phyloP scores from a whole-genome alignment of 768 basidiomycete species.

The Clitopilus passeckerianus region DNA sequence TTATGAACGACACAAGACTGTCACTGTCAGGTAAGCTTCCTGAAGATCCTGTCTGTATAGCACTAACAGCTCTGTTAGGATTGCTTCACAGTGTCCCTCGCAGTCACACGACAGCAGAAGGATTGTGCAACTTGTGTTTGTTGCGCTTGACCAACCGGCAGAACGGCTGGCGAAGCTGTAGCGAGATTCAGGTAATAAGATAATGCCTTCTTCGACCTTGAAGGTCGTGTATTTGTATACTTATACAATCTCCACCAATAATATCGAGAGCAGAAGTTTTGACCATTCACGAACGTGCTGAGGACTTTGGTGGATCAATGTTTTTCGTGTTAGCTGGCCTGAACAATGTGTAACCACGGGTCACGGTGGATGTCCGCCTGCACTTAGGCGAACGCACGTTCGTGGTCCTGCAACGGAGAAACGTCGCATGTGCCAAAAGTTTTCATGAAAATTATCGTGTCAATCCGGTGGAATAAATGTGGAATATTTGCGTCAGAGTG shows the following conservation, averaged over 20 bases:
- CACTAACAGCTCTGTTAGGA: constrained; percentile 18
- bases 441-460: neutral
- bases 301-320: neutral
- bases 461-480: too few relatives aligned
- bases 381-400: neutral
- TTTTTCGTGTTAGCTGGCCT: too few relatives aligned
- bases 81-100: constrained; percentile 34
- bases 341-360: too few relatives aligned
- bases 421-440: neutral
- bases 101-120: constrained; percentile 36
- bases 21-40: constrained; percentile 41
- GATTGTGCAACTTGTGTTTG: constrained; percentile 43
- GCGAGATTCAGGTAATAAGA: neutral
- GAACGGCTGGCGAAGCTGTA: constrained; percentile 20
- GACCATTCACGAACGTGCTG: neutral
- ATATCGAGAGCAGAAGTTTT: neutral
- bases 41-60: neutral
- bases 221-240: neutral
- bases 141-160: constrained; percentile 39
- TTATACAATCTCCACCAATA: neutral
- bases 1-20: constrained; percentile 46
- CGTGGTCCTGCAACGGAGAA: neutral
- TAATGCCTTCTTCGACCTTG: neutral
- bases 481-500: too few relatives aligned
- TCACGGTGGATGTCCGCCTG: too few relatives aligned